Conservation (phyloP, 257 asterid genomes). For the Paraleonurus japonicus region DNA sequence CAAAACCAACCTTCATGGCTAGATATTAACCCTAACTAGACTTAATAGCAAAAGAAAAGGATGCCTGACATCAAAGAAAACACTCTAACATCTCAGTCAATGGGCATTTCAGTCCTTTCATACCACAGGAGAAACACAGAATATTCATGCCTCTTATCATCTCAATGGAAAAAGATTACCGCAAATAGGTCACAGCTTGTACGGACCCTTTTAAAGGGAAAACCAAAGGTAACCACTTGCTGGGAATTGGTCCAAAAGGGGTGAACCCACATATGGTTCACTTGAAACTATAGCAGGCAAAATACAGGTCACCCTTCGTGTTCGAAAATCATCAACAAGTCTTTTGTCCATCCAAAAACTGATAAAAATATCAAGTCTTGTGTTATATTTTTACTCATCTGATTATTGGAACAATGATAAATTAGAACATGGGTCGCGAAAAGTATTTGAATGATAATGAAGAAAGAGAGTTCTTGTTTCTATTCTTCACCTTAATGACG, state of each 20-base stretch:
- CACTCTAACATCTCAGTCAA: not conserved
- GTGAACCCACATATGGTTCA: not conserved
- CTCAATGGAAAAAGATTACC: not conserved
- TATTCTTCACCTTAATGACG: not conserved
- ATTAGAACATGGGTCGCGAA: not conserved
- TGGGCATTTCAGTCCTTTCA: not conserved
- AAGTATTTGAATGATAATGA: not conserved
- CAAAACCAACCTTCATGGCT: not conserved
- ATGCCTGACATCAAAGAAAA: not conserved
- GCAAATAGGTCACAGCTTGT: not conserved
- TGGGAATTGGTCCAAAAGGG: not conserved
- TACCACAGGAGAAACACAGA: no score
- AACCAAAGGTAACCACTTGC: not conserved
- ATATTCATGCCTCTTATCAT: not conserved
- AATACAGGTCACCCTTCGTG: not conserved
- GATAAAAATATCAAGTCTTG: not conserved
- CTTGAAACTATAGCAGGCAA: not conserved
- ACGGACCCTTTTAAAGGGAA: no score
- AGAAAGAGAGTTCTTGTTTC: not conserved
- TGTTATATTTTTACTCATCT: not conserved
- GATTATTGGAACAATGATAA: not conserved
- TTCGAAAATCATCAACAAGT: not conserved
- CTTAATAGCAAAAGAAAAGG: not conserved
- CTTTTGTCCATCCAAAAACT: not conserved
- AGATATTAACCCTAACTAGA: not conserved